phyloP scores from a whole-genome alignment of 1,139 yeast genomes.

The Wickerhamomyces sp. region DNA sequence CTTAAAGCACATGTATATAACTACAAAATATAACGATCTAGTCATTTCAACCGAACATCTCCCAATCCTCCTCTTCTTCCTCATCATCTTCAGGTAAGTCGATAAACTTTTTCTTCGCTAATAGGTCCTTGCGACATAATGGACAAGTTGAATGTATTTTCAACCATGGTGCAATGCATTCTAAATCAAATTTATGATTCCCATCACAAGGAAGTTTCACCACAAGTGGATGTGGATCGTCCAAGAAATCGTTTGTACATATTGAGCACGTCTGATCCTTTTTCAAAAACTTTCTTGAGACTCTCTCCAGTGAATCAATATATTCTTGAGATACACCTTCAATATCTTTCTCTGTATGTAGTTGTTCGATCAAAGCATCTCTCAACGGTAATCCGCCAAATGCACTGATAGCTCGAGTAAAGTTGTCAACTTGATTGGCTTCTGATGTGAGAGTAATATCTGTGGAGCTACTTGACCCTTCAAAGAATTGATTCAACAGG shows the following conservation, averaged over 20 bases:
- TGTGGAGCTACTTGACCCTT: not conserved
- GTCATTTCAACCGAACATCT: constrained; percentile 54
- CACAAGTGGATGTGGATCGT: constrained; percentile 74
- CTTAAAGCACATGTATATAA: constrained; percentile 7
- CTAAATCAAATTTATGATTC: constrained; percentile 78
- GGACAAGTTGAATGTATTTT: constrained; percentile 81
- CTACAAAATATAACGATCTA: not conserved
- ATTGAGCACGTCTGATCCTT: constrained; percentile 72
- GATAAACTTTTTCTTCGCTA: constrained; percentile 42
- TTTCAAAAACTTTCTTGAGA: constrained; percentile 46
- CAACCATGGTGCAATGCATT: constrained; percentile 90
- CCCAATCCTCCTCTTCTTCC: constrained; percentile 72
- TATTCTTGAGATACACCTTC: constrained; percentile 66
- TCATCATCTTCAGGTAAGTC: constrained; percentile 45
- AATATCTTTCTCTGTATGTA: constrained; percentile 23
- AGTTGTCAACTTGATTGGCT: constrained; percentile 19
- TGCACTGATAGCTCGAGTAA: constrained; percentile 19
- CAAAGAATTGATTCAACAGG: constrained; percentile 12
- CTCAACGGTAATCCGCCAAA: constrained; percentile 14
- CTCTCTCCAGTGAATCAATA: constrained; percentile 72
- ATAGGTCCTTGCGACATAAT: constrained; percentile 71
- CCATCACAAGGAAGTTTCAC: constrained; percentile 69
- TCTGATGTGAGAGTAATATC: constrained; percentile 13
- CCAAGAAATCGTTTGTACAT: constrained; percentile 68
- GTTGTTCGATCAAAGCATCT: constrained; percentile 20